Conservation (phyloP, 805 yeast species). For the Priceomyces melissophilus region DNA sequence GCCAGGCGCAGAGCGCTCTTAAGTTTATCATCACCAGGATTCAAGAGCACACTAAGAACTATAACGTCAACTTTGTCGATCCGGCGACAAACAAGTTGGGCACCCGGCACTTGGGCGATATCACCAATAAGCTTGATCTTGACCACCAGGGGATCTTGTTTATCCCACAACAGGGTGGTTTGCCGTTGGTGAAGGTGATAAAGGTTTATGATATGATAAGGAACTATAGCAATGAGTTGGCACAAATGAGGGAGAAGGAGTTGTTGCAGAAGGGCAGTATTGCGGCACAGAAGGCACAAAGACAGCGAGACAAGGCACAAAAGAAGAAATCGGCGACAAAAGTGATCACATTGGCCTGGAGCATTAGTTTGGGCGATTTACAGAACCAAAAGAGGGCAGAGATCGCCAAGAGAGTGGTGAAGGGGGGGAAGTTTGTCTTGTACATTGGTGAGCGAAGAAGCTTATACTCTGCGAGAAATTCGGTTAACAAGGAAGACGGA, state of each 20-base stretch:
- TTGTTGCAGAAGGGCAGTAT: constrained; percentile 32
- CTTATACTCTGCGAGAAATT: constrained; percentile 12
- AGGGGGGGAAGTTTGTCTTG: constrained; percentile 31
- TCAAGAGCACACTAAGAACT: constrained; percentile 13
- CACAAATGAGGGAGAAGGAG: constrained; percentile 26
- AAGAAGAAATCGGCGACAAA: constrained; percentile 36
- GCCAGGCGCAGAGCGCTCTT: constrained; percentile 25
- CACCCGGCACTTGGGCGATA: constrained; percentile 24
- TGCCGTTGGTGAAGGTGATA: constrained; percentile 27
- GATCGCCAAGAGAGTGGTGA: constrained; percentile 26
- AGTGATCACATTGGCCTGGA: constrained; percentile 32
- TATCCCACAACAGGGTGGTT: constrained; percentile 16
- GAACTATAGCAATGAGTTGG: constrained; percentile 28
- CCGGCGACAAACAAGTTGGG: constrained; percentile 20
- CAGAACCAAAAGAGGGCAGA: constrained; percentile 35
- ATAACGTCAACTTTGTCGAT: constrained; percentile 25
- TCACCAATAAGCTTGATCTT: constrained; percentile 29
- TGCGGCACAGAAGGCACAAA: constrained; percentile 25
- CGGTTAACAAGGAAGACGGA: constrained; percentile 11
- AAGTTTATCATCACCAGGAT: constrained; percentile 22
- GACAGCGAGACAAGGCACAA: constrained; percentile 27
- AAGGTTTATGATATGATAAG: constrained; percentile 31
- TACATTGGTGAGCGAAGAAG: constrained; percentile 20
- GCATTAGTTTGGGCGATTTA: constrained; percentile 37
- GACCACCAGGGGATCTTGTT: constrained; percentile 20